Evolutionary conservation across 2,329 filamentous ascomycete genomes (phyloP).

Genomic region (Iodosphaeria phyllophila): DNA sequence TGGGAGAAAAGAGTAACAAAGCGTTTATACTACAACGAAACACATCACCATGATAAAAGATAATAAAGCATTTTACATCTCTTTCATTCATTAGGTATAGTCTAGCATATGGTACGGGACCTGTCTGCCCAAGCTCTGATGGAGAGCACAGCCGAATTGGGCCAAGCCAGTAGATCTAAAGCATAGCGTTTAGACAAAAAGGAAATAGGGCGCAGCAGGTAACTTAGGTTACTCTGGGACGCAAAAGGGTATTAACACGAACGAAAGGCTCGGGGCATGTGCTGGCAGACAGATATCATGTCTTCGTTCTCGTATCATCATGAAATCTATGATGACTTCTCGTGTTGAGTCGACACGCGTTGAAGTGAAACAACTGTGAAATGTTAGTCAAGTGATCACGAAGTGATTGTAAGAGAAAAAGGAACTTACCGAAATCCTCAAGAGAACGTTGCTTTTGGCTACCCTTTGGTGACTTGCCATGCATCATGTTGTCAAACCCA

Average conservation of each 20-base stretch:
- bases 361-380: constrained; percentile 64
- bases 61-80: constrained; percentile 2
- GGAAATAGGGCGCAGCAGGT: constrained; percentile 5
- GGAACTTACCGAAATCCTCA: constrained; percentile 69
- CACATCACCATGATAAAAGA: not conserved
- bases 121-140: too few relatives aligned
- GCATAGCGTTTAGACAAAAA: constrained; percentile 17
- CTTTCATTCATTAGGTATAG: constrained; percentile 3
- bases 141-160: too few relatives aligned
- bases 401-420: constrained; percentile 1
- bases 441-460: constrained; percentile 68
- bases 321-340: constrained; percentile 52
- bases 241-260: constrained; percentile 12
- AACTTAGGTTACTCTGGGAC: constrained; percentile 3
- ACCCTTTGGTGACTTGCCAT: constrained; percentile 70
- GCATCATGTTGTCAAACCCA: constrained; percentile 84
- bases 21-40: not conserved
- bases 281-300: constrained; percentile 6
- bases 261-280: constrained; percentile 3
- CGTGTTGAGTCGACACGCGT: constrained; percentile 80
- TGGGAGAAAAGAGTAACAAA: too few relatives aligned
- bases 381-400: constrained; percentile 24
- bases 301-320: too few relatives aligned
- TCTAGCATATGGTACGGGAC: too few relatives aligned
- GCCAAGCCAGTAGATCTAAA: constrained; percentile 10